Evolutionary conservation across 441 rosid species (phyloP).

Genomic region (Rhodomyrtus psidioides): DNA sequence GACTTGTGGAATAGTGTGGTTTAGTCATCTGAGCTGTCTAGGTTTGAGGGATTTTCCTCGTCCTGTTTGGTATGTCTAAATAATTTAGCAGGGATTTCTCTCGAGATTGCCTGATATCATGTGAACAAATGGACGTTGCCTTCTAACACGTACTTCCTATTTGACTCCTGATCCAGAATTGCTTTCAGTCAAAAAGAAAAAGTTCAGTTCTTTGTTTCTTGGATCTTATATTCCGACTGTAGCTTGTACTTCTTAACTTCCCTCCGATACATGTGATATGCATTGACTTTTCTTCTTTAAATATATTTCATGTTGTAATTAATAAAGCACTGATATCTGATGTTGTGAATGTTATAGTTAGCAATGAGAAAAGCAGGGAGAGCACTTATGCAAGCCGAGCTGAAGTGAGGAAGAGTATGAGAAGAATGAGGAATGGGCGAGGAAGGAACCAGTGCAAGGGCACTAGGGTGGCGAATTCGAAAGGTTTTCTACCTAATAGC

Average conservation of each 20-base stretch:
- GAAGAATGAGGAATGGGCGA: slow-evolving; percentile 77
- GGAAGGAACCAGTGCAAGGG: slow-evolving; percentile 83
- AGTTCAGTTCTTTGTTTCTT: not conserved
- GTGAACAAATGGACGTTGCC: not conserved
- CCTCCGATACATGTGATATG: not conserved
- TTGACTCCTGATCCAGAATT: not conserved
- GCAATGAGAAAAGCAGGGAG: slow-evolving; percentile 42
- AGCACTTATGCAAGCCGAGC: slow-evolving; percentile 52
- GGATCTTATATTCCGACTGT: not conserved
- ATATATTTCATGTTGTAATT: not conserved
- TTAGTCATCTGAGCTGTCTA: not conserved
- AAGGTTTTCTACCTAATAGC: slow-evolving; percentile 75
- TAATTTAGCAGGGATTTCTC: not conserved
- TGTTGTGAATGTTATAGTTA: slow-evolving; percentile 36
- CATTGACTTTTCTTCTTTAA: not conserved
- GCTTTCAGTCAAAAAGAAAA: not conserved
- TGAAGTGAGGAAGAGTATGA: slow-evolving; percentile 57
- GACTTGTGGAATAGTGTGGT: not conserved
- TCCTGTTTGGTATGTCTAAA: not conserved
- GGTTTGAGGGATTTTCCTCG: not conserved
- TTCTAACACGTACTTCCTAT: not conserved
- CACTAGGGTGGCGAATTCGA: slow-evolving; percentile 68
- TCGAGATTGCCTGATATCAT: not conserved
- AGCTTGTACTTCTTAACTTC: not conserved
- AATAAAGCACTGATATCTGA: slow-evolving; percentile 12